Percentiles rank a stretch among this genome's conserved stretches.
phyloP scores from a whole-genome alignment of 2,329 filamentous ascomycete species.

The Botrytis porri region DNA sequence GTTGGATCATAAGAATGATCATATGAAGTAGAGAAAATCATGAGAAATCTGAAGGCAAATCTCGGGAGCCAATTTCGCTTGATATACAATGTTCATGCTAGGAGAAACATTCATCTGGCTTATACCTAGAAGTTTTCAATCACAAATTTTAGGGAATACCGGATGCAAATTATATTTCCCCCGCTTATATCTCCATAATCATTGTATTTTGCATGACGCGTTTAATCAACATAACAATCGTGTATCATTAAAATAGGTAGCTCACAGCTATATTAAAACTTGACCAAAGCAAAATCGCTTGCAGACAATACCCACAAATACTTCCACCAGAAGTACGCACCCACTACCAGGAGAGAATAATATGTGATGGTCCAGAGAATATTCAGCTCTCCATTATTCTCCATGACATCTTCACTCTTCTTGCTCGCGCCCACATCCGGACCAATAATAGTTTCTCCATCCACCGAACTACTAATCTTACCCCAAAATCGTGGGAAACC shows the following conservation, averaged over 20 bases:
- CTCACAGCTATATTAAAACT: constrained; percentile 24
- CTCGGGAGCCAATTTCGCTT: constrained; percentile 11
- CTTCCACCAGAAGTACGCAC: constrained; percentile 68
- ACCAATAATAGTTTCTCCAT: constrained; percentile 28
- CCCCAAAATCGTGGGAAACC: constrained; percentile 87
- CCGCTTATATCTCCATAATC: background rate
- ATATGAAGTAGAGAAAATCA: background rate
- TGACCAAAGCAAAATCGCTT: constrained; percentile 50
- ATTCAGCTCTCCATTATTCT: constrained; percentile 37
- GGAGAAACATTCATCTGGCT: background rate
- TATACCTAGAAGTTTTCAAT: background rate
- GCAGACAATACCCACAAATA: constrained; percentile 71
- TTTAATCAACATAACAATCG: background rate
- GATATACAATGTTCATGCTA: background rate
- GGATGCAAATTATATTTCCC: background rate
- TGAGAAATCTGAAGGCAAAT: background rate
- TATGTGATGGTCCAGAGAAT: constrained; percentile 72
- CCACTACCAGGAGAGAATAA: constrained; percentile 71
- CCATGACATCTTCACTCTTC: constrained; percentile 40
- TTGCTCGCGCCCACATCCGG: constrained; percentile 37
- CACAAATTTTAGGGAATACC: background rate
- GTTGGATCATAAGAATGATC: constrained; percentile 6
- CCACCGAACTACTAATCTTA: constrained; percentile 49
- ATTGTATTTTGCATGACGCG: background rate
- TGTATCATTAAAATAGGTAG: constrained; percentile 6